Evolutionary conservation across 1,284 basidiomycete genomes (phyloP).

Genomic region (Phenoliferia sp.): DNA sequence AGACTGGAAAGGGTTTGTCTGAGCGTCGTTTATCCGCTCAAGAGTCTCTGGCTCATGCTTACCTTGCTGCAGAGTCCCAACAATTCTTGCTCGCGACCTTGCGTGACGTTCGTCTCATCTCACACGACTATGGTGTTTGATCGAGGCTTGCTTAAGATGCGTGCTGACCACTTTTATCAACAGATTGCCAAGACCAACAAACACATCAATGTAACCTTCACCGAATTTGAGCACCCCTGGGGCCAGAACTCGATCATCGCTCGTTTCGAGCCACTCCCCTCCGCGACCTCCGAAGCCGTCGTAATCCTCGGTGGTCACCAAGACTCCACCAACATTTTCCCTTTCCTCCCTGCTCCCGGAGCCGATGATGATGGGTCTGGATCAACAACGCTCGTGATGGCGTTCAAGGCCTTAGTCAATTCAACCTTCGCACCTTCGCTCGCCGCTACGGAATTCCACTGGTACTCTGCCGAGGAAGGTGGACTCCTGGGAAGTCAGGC

Average conservation of each 20-base stretch:
- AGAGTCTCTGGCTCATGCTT: conserved; percentile 25
- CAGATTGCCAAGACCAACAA: conserved; percentile 35
- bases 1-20: conserved; percentile 57
- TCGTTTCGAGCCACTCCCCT: conserved; percentile 46
- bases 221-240: conserved; percentile 84
- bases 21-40: background rate
- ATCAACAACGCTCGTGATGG: conserved; percentile 82
- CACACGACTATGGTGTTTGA: background rate
- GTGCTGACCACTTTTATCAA: background rate
- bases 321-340: conserved; percentile 73
- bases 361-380: conserved; percentile 88
- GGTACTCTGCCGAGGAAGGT: conserved; percentile 42
- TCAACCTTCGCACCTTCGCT: conserved; percentile 48
- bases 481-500: conserved; percentile 63
- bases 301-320: conserved; percentile 64
- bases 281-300: too few relatives aligned
- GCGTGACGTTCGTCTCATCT: conserved; percentile 25
- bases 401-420: background rate
- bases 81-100: conserved; percentile 75
- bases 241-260: conserved; percentile 81
- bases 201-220: conserved; percentile 62
- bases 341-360: conserved; percentile 81
- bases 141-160: background rate
- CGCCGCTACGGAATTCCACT: conserved; percentile 86
- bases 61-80: conserved; percentile 50